phyloP scores from a whole-genome alignment of 2,329 filamentous ascomycete genomes.

The Cercospora nicotianae region DNA sequence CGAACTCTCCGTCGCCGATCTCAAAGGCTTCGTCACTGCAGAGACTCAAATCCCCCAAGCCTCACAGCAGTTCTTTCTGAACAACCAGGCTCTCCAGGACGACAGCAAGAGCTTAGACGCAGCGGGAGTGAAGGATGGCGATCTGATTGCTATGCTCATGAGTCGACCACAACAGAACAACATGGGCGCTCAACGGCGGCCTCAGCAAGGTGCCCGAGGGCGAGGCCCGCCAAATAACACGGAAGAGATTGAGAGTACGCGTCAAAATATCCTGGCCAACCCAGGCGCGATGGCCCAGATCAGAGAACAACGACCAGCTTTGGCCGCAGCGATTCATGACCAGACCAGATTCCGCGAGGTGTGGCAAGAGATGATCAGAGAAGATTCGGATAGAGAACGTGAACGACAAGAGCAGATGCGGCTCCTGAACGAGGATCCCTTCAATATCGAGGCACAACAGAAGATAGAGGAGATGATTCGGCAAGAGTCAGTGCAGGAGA shows the following conservation, averaged over 20 bases:
- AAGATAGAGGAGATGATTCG: conserved; percentile 97
- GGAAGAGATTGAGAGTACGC: conserved; percentile 72
- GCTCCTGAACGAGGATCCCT: conserved; percentile 86
- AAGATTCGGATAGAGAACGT: conserved; percentile 69
- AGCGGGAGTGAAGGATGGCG: conserved; percentile 78
- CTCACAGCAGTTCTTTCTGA: conserved; percentile 84
- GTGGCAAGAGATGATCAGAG: conserved; percentile 65
- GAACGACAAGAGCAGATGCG: conserved; percentile 82
- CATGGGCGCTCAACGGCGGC: conserved; percentile 41
- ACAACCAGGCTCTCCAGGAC: conserved; percentile 76
- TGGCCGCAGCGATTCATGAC: conserved; percentile 75
- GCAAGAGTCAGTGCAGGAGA: conserved; percentile 90
- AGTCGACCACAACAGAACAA: conserved; percentile 43
- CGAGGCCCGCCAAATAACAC: conserved; percentile 20
- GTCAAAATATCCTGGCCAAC: conserved; percentile 79
- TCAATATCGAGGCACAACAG: conserved; percentile 85
- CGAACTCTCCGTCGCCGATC: conserved; percentile 77
- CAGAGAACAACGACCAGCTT: conserved; percentile 69
- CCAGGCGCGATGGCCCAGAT: conserved; percentile 71
- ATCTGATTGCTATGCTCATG: conserved; percentile 89
- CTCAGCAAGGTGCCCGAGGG: conserved; percentile 32
- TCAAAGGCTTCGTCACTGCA: conserved; percentile 85
- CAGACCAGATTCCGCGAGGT: conserved; percentile 73
- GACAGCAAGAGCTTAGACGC: conserved; percentile 79
- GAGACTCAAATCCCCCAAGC: conserved; percentile 72